Evolutionary conservation across 176 grass and related monocot species (phyloP).

Genomic region (Triticum turgidum): DNA sequence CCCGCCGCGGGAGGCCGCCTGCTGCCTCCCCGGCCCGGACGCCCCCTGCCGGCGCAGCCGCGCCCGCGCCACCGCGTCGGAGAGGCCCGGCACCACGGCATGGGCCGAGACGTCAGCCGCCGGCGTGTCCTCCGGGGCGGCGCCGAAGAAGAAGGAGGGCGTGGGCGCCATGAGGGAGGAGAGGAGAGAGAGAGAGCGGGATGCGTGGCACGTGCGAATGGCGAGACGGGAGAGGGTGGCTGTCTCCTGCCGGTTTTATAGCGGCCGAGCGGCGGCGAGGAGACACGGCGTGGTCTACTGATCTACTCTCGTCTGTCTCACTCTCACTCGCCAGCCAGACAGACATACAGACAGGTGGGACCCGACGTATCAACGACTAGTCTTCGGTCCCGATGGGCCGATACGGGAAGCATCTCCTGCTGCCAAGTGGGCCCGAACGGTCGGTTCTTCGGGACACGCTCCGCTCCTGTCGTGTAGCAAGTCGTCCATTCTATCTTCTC

Average conservation of each 20-base stretch:
- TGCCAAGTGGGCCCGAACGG: background rate
- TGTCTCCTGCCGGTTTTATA: constrained; percentile 35
- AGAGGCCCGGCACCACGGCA: background rate
- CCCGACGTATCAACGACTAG: background rate
- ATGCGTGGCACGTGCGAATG: too few species aligned
- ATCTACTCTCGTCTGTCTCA: too few species aligned
- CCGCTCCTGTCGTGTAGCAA: background rate
- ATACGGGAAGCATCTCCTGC: background rate
- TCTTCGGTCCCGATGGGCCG: background rate
- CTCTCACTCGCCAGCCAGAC: background rate
- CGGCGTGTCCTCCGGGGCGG: background rate
- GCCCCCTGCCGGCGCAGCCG: constrained; percentile 5
- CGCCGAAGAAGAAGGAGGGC: constrained; percentile 23
- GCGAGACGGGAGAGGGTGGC: background rate
- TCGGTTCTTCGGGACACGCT: background rate
- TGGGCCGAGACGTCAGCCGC: background rate
- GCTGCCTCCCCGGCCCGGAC: constrained; percentile 19
- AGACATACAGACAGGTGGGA: background rate
- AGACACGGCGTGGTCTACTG: background rate
- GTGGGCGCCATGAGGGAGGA: constrained; percentile 24
- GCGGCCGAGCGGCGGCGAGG: background rate
- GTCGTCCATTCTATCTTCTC: too few species aligned
- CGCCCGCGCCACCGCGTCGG: constrained; percentile 4
- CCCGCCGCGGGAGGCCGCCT: background rate
- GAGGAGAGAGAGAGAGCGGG: background rate